A percentile compares a stretch with the other conserved stretches of the same genome.
phyloP scores from a whole-genome alignment of 129 eudicot species.

The Apium graveolens region DNA sequence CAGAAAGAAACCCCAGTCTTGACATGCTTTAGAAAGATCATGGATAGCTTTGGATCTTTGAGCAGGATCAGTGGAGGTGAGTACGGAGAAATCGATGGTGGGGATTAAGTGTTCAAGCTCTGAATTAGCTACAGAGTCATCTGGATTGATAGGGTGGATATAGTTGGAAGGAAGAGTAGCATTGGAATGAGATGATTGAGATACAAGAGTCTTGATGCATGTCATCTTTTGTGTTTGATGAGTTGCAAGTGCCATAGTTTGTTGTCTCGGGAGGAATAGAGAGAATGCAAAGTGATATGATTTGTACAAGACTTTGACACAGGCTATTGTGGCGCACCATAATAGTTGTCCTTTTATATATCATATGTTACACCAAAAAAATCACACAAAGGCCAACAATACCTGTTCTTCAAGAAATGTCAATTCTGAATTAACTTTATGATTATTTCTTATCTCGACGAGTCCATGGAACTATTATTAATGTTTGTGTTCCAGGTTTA shows the following conservation, averaged over 20 bases:
- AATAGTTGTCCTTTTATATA: no score
- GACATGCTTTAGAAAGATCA: slow-evolving; percentile 45
- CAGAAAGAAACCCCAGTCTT: slow-evolving; percentile 70
- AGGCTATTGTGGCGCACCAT: neutral
- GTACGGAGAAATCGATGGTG: slow-evolving; percentile 43
- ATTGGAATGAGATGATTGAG: slow-evolving; percentile 32
- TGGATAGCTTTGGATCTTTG: slow-evolving; percentile 40
- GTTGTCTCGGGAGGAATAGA: neutral
- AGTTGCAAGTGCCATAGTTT: neutral
- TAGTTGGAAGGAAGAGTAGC: slow-evolving; percentile 49
- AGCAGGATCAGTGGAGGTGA: slow-evolving; percentile 31
- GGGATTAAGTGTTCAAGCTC: slow-evolving; percentile 41
- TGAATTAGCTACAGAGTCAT: slow-evolving; percentile 17
- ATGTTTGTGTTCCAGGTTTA: no score
- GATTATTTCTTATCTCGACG: no score
- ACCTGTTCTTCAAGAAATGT: no score
- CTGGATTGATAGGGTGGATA: slow-evolving; percentile 5
- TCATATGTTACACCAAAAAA: no score
- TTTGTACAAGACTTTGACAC: neutral
- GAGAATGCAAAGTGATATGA: neutral
- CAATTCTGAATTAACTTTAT: no score
- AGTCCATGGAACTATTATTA: no score
- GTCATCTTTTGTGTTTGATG: neutral
- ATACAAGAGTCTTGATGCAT: slow-evolving; percentile 37
- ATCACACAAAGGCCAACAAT: neutral